Conservation (phyloP, 2,329 filamentous ascomycete genomes). For the Aspergillus sp. region DNA sequence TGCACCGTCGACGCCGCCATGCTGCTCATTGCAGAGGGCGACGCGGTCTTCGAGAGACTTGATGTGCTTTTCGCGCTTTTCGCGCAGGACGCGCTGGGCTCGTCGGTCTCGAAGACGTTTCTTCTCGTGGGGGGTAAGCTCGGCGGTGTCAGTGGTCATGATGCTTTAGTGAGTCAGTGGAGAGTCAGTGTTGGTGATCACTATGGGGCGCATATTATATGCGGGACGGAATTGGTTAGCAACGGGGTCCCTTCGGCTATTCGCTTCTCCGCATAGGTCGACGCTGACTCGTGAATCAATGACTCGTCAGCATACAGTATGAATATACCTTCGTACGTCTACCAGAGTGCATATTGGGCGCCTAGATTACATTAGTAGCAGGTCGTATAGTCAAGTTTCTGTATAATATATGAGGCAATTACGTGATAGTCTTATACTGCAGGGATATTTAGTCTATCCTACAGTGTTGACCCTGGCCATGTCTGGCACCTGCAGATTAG, state of each 20-base stretch:
- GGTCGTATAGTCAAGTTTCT: no score
- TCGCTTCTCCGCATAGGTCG: background rate
- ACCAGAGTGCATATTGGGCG: no score
- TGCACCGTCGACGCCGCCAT: background rate
- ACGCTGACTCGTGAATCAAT: background rate
- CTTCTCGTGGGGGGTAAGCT: background rate
- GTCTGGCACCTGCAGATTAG: no score
- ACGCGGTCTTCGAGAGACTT: slow-evolving; percentile 1
- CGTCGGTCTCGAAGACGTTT: slow-evolving; percentile 11
- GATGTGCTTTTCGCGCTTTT: slow-evolving; percentile 5
- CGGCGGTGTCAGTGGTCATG: background rate
- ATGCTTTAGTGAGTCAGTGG: background rate
- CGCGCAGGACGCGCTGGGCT: slow-evolving; percentile 7
- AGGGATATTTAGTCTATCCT: no score
- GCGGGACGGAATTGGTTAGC: background rate
- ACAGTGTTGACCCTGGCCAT: no score
- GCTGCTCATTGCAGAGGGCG: slow-evolving; percentile 3
- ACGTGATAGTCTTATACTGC: no score
- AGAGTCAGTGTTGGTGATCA: background rate
- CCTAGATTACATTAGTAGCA: no score
- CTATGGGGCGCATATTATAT: background rate
- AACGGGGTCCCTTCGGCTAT: background rate
- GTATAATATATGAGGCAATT: no score
- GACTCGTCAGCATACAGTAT: background rate
- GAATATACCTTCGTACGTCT: no score